Evolutionary conservation across 192 early-diverging fungal genomes (phyloP).

Genomic region (Spinellus fusiger): DNA sequence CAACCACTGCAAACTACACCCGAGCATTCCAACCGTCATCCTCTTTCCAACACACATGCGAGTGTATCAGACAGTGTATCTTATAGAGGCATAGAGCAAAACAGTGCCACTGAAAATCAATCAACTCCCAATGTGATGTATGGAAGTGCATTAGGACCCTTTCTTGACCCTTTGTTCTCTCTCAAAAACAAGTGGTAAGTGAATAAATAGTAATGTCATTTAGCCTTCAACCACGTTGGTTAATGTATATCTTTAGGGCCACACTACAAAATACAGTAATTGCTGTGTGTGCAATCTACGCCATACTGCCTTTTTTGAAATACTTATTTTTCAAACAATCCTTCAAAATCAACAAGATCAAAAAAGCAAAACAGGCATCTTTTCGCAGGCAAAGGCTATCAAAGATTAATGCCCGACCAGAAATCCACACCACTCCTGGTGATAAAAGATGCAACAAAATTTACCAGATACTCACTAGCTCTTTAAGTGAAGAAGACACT

Average conservation of each 20-base stretch:
- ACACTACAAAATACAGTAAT: constrained; percentile 6
- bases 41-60: constrained; percentile 9
- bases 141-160: neutral
- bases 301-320: constrained; percentile 9
- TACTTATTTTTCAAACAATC: constrained; percentile 1
- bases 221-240: neutral
- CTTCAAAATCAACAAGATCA: constrained; percentile 6
- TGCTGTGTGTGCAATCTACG: constrained; percentile 4
- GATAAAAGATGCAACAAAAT: constrained; percentile 10
- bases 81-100: neutral
- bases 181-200: constrained; percentile 2
- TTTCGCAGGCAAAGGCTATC: neutral
- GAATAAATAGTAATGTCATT: neutral
- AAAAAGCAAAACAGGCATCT: neutral
- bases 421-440: neutral
- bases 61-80: neutral
- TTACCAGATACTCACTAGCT: constrained; percentile 7
- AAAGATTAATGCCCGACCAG: neutral
- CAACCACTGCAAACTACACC: constrained; percentile 21
- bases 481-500: neutral
- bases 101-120: too few species aligned
- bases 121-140: neutral
- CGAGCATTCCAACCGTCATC: constrained; percentile 17
- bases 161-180: constrained; percentile 6
- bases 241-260: constrained; percentile 6